Evolutionary conservation across 768 basidiomycete species (phyloP).

Genomic region (Trametes gibbosa): DNA sequence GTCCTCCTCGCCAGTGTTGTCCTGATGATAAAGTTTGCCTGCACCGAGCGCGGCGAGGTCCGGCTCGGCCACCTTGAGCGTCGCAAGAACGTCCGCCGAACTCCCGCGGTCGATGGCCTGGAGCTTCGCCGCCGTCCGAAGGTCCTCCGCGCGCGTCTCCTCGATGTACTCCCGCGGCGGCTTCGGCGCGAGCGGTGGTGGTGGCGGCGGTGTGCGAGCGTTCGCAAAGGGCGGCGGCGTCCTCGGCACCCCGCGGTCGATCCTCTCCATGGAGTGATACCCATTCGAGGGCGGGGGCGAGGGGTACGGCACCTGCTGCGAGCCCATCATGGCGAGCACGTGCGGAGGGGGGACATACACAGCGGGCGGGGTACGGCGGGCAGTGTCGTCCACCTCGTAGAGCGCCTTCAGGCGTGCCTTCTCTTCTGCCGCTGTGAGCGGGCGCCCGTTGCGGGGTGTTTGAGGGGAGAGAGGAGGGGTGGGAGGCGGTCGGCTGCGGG

Average conservation of each 20-base stretch:
- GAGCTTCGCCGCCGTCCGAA: slow-evolving; percentile 44
- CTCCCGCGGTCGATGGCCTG: slow-evolving; percentile 25
- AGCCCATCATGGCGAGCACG: not conserved
- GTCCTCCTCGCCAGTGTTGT: not conserved
- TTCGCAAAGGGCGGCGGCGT: too few species aligned
- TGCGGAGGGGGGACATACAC: not conserved
- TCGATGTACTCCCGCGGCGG: slow-evolving; percentile 80
- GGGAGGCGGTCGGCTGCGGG: slow-evolving; percentile 28
- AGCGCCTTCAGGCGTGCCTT: slow-evolving; percentile 67
- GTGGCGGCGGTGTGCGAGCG: slow-evolving; percentile 38
- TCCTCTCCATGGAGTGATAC: slow-evolving; percentile 4
- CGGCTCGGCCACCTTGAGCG: slow-evolving; percentile 6
- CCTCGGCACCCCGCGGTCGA: not conserved
- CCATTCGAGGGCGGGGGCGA: slow-evolving; percentile 19
- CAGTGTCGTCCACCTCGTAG: slow-evolving; percentile 55
- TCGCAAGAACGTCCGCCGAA: slow-evolving; percentile 27
- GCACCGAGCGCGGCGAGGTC: slow-evolving; percentile 11
- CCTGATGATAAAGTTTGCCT: not conserved
- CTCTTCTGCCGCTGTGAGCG: slow-evolving; percentile 73
- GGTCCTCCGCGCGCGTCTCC: slow-evolving; percentile 76
- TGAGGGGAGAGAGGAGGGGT: slow-evolving; percentile 32
- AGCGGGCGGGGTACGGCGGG: slow-evolving; percentile 11
- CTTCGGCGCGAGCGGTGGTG: slow-evolving; percentile 72
- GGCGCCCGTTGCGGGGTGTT: slow-evolving; percentile 26
- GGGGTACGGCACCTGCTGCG: slow-evolving; percentile 10